Percentiles rank a stretch among this genome's conserved stretches.
Evolutionary conservation across 176 grass and related monocot genomes (phyloP).

Genomic region (Avena eriantha): DNA sequence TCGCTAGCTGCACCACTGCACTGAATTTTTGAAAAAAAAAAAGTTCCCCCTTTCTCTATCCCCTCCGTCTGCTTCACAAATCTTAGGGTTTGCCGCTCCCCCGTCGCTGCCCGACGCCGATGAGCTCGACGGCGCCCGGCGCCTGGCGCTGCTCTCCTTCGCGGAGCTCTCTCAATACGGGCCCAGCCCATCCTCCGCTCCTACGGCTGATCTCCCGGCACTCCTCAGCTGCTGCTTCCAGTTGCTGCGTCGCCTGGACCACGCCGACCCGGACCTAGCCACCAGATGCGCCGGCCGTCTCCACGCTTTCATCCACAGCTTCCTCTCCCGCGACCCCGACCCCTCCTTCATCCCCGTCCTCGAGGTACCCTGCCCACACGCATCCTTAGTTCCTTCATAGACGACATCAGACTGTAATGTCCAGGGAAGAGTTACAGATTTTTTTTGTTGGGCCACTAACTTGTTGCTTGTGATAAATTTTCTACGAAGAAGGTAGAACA

Average conservation of each 20-base stretch:
- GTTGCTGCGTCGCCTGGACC: conserved; percentile 2
- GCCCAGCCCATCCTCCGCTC: background rate
- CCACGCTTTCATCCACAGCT: background rate
- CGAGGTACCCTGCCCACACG: conserved; percentile 40
- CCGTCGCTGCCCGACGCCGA: background rate
- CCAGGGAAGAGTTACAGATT: background rate
- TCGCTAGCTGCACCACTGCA: background rate
- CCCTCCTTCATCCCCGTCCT: conserved; percentile 36
- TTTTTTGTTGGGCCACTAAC: background rate
- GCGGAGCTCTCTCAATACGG: background rate
- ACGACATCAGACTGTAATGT: background rate
- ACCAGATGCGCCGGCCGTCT: background rate
- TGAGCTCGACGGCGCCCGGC: background rate
- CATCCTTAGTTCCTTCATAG: background rate
- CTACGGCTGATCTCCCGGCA: background rate
- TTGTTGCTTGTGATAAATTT: background rate
- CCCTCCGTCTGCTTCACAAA: background rate
- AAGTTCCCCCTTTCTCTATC: background rate
- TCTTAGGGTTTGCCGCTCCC: background rate
- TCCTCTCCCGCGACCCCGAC: conserved; percentile 30
- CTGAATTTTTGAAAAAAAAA: background rate
- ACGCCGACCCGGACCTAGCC: background rate
- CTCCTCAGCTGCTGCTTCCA: conserved; percentile 36
- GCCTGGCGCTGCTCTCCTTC: background rate
- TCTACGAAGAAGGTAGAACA: background rate